Evolutionary conservation across 2,329 filamentous ascomycete species (phyloP).

Genomic region (Pseudocercospora musae): DNA sequence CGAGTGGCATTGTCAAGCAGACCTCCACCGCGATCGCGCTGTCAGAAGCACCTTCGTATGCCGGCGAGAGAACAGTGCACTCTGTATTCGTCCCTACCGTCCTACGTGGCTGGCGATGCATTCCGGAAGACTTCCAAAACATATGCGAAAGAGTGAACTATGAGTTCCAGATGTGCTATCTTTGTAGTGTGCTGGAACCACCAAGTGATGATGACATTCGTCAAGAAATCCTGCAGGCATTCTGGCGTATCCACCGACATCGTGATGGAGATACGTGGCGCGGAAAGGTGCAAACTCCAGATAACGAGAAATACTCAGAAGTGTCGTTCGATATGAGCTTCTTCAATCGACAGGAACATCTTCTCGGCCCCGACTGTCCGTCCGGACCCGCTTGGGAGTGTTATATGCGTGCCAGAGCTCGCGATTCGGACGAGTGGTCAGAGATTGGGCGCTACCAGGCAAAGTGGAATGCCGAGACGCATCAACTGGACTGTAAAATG

Average conservation of each 20-base stretch:
- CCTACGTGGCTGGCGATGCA: background rate
- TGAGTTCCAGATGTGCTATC: background rate
- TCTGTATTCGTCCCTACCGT: background rate
- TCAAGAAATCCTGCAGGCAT: background rate
- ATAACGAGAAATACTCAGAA: background rate
- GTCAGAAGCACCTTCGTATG: background rate
- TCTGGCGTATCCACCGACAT: background rate
- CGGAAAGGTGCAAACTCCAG: background rate
- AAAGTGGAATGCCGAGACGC: background rate
- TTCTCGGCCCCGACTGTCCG: background rate
- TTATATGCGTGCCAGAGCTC: background rate
- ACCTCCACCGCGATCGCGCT: background rate
- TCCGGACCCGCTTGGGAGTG: background rate
- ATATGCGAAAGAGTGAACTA: background rate
- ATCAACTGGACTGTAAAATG: background rate
- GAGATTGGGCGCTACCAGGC: background rate
- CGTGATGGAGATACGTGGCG: background rate
- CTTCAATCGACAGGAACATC: background rate
- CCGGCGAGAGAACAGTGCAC: background rate
- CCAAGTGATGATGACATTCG: background rate
- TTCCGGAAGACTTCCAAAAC: background rate
- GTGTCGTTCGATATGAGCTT: background rate
- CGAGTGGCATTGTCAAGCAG: background rate
- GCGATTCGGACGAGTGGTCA: background rate
- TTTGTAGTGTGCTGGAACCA: background rate